These are phyloP conservation scores for Trichoderma sp. DNA, from an alignment of 2,329 filamentous ascomycete species.

Conservation along the genomic window DNA sequence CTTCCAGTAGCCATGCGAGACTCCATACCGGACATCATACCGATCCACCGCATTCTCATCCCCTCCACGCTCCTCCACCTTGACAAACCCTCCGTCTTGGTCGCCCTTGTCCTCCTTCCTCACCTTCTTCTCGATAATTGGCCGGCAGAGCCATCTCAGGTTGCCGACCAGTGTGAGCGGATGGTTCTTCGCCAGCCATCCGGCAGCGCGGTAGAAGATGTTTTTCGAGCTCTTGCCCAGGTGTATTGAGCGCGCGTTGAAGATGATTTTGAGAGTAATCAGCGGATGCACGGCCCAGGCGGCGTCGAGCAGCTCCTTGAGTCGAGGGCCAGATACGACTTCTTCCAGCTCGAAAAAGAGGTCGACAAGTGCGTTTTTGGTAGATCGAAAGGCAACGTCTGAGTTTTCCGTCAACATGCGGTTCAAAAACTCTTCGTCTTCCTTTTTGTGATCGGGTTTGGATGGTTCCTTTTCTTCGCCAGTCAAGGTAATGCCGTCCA, in stretches of 20 bases:
- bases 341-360: conserved; percentile 52
- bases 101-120: conserved; percentile 37
- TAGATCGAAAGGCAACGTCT: conserved; percentile 48
- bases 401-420: conserved; percentile 51
- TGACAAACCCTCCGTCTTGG: conserved; percentile 25
- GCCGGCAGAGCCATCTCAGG: conserved; percentile 53
- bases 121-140: conserved; percentile 53
- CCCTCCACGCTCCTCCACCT: conserved; percentile 30
- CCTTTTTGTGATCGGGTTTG: conserved; percentile 34
- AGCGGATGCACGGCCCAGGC: conserved; percentile 50
- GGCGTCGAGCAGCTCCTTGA: conserved; percentile 42
- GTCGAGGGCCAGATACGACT: conserved; percentile 32
- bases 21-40: conserved; percentile 45
- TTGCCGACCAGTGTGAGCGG: conserved; percentile 53
- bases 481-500: conserved; percentile 32
- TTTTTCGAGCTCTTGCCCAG: conserved; percentile 51
- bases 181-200: conserved; percentile 55
- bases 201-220: conserved; percentile 51
- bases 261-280: conserved; percentile 56
- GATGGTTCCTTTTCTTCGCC: conserved; percentile 14
- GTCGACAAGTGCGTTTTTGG: conserved; percentile 47
- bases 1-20: conserved; percentile 61
- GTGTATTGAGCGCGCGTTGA: conserved; percentile 59
- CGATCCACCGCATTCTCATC: conserved; percentile 36
- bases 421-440: conserved; percentile 20